Percentiles rank a stretch among this genome's conserved stretches.
These are phyloP conservation scores for Rubia yunnanensis DNA, from an alignment of 257 asterid species.

Conservation along the genomic window DNA sequence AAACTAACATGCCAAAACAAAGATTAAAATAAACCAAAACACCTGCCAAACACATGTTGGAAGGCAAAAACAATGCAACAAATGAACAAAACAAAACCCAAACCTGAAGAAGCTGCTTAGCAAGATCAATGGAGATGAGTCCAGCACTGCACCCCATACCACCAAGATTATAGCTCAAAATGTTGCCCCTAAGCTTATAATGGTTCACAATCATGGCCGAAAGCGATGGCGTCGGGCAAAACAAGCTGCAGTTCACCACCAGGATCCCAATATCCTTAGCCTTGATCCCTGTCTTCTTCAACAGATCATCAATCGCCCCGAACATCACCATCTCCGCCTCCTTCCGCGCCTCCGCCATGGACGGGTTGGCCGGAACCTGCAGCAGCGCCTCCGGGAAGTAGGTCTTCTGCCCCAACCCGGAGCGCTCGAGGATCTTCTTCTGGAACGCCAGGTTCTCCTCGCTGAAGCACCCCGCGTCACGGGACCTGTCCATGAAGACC, in stretches of 20 bases:
- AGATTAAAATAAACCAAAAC: background rate
- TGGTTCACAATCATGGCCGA: constrained; percentile 69
- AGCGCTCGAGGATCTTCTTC: constrained; percentile 48
- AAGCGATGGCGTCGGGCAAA: constrained; percentile 67
- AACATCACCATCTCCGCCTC: constrained; percentile 77
- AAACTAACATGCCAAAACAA: background rate
- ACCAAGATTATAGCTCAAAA: constrained; percentile 70
- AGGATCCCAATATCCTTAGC: constrained; percentile 66
- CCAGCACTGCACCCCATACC: constrained; percentile 97
- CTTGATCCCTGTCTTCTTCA: constrained; percentile 52
- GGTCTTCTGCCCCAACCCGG: constrained; percentile 70
- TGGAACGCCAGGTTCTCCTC: constrained; percentile 51
- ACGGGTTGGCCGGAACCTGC: constrained; percentile 37
- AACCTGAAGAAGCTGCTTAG: constrained; percentile 72
- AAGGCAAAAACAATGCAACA: constrained; percentile 1
- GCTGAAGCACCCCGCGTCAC: constrained; percentile 27
- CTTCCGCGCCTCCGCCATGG: constrained; percentile 47
- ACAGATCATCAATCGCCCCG: constrained; percentile 57
- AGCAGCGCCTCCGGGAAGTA: constrained; percentile 48
- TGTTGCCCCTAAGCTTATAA: constrained; percentile 62
- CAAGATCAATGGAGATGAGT: constrained; percentile 68
- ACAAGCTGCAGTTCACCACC: constrained; percentile 66
- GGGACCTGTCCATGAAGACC: constrained; percentile 40
- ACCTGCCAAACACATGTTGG: constrained; percentile 1
- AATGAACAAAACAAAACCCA: background rate